Conservation (phyloP, 345 rosid species). For the rapeseed (Brassica napus) region Da-Ae NC_063446.1:39401001-39401500, state of each 20-base stretch:
- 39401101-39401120: conserved; percentile 66
- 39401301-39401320: conserved; percentile 90
- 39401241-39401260: conserved; percentile 75
- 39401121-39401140: conserved; percentile 49
- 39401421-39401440: background rate
- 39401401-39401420: background rate
- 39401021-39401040: conserved; percentile 84
- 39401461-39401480: background rate
- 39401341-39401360: conserved; percentile 72
- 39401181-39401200: conserved; percentile 76
- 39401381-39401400: conserved; percentile 52
- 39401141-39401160: conserved; percentile 44
- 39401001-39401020: conserved; percentile 89
- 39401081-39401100: conserved; percentile 67
- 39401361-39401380: conserved; percentile 79
- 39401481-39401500: conserved; percentile 10
- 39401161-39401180: conserved; percentile 80
- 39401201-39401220: conserved; percentile 70
- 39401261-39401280: conserved; percentile 61
- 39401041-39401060: conserved; percentile 94
- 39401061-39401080: conserved; percentile 96
- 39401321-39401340: conserved; percentile 81
- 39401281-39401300: conserved; percentile 62
- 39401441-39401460: background rate
- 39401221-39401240: conserved; percentile 91